A percentile compares a stretch with the other conserved stretches of the same genome.
Evolutionary conservation across 148 eudicot species (phyloP).

Genomic region (Nepenthes gracilis): DNA sequence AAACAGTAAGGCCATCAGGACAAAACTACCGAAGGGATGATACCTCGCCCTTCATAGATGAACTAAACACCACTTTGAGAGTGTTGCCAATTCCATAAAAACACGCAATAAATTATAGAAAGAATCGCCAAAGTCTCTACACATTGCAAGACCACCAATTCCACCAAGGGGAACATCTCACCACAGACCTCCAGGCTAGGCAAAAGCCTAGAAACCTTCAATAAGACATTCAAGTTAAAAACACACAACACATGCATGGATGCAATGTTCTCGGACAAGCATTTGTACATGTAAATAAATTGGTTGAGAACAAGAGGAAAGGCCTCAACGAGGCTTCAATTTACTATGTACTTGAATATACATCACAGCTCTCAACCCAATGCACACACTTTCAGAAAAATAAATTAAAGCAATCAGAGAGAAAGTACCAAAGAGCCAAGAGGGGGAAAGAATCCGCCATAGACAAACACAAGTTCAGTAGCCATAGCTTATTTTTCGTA

Average conservation of each 20-base stretch:
- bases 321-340: background rate
- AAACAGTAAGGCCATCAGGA: slow-evolving; percentile 99
- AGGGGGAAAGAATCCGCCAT: background rate
- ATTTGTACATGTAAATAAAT: slow-evolving; percentile 2
- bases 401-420: background rate
- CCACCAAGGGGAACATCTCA: slow-evolving; percentile 97
- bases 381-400: background rate
- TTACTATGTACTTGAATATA: background rate
- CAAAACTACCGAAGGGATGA: slow-evolving; percentile 74
- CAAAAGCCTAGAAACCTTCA: slow-evolving; percentile 99
- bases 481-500: too few relatives aligned
- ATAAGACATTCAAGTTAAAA: slow-evolving; percentile 86
- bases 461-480: too few relatives aligned
- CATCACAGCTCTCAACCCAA: background rate
- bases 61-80: slow-evolving; percentile 99
- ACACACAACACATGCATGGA: slow-evolving; percentile 32
- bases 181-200: slow-evolving; percentile 96
- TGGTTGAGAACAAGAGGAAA: background rate
- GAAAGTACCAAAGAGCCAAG: background rate
- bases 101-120: slow-evolving; percentile 85
- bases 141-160: slow-evolving; percentile 79
- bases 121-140: slow-evolving; percentile 95
- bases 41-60: slow-evolving; percentile 77
- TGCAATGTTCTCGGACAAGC: slow-evolving; percentile 33
- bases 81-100: slow-evolving; percentile 89